Conservation (phyloP, 73 alveolate species). For the Blepharisma stoltei region DNA sequence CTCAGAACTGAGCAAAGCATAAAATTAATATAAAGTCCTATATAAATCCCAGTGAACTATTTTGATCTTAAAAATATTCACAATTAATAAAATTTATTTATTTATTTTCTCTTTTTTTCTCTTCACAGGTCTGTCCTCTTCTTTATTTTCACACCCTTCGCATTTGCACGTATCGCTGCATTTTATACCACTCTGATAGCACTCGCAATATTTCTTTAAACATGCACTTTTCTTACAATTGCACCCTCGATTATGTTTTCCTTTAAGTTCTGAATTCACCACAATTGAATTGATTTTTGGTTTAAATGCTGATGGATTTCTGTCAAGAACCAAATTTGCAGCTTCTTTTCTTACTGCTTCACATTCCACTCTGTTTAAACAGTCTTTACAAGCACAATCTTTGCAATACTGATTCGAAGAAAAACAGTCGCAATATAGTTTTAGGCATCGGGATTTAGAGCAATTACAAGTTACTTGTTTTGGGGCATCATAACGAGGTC, state of each 20-base stretch:
- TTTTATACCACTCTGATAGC: constrained; percentile 82
- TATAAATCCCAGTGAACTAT: too few species aligned
- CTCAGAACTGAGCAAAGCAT: too few species aligned
- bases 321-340: background rate
- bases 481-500: background rate
- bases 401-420: constrained; percentile 69
- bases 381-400: constrained; percentile 31
- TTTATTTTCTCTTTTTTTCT: background rate
- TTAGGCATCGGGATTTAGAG: constrained; percentile 88
- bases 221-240: constrained; percentile 95
- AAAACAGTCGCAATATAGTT: constrained; percentile 94
- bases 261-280: background rate
- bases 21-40: too few species aligned
- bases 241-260: constrained; percentile 75
- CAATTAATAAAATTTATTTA: too few species aligned
- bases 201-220: constrained; percentile 93
- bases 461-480: constrained; percentile 65
- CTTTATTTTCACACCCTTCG: constrained; percentile 83
- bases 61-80: too few species aligned
- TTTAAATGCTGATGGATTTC: constrained; percentile 6
- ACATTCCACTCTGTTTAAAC: constrained; percentile 23
- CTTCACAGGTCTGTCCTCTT: background rate
- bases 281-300: background rate
- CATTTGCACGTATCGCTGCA: constrained; percentile 93
- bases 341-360: background rate